A percentile compares a stretch with the other conserved stretches of the same genome.
Evolutionary conservation across 108 stramenopile genomes (phyloP).

Genomic region (Poteriospumella lacustris): DNA sequence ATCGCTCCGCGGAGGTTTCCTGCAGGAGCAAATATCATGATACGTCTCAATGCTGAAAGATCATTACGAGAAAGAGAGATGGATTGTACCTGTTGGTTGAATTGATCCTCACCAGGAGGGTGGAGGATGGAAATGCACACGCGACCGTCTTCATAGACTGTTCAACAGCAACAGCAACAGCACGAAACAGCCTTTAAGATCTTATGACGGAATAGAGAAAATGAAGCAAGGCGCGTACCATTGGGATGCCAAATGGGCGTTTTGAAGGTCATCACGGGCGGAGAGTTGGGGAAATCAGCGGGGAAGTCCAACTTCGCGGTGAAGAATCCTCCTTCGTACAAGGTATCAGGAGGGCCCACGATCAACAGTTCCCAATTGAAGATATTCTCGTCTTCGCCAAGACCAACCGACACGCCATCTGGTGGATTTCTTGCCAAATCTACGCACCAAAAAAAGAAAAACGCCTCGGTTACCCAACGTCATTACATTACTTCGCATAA

Average conservation of each 20-base stretch:
- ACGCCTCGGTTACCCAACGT: background rate
- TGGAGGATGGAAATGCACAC: slow-evolving; percentile 98
- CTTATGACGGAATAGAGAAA: background rate
- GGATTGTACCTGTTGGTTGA: slow-evolving; percentile 62
- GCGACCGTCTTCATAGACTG: slow-evolving; percentile 62
- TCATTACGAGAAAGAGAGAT: background rate
- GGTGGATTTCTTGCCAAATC: slow-evolving; percentile 59
- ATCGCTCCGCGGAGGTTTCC: slow-evolving; percentile 92
- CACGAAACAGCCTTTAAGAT: background rate
- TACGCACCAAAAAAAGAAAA: background rate
- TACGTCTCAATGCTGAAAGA: background rate
- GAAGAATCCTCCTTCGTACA: slow-evolving; percentile 95
- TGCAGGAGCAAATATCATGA: background rate
- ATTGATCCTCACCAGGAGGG: slow-evolving; percentile 88
- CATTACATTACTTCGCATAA: background rate
- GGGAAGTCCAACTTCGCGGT: slow-evolving; percentile 87
- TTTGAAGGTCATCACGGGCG: slow-evolving; percentile 81
- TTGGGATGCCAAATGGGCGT: slow-evolving; percentile 99
- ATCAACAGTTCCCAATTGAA: slow-evolving; percentile 93
- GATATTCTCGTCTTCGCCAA: slow-evolving; percentile 56
- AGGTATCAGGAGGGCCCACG: slow-evolving; percentile 69
- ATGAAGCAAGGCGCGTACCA: slow-evolving; percentile 63
- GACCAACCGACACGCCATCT: slow-evolving; percentile 61
- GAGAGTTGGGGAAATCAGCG: slow-evolving; percentile 90
- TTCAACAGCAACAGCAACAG: background rate